A percentile compares a stretch with the other conserved stretches of the same genome.
These are phyloP conservation scores for Aspergillus puulaauensis DNA, from an alignment of 2,329 filamentous ascomycete genomes.

Conservation along the genomic window DNA sequence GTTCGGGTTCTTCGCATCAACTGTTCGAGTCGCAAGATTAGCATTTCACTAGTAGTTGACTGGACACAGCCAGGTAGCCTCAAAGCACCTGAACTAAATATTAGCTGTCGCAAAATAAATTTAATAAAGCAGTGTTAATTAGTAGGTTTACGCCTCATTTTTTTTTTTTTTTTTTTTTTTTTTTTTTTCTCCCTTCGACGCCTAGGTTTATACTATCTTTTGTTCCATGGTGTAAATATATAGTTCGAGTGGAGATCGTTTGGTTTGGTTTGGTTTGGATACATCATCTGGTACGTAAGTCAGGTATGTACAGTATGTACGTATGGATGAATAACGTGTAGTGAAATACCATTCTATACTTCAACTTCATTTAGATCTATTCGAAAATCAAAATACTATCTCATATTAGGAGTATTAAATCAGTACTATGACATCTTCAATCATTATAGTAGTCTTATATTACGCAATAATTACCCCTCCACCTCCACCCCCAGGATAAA, in stretches of 20 bases:
- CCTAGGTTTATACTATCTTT: background rate
- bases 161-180: no score
- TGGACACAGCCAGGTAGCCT: background rate
- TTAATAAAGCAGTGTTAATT: background rate
- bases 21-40: background rate
- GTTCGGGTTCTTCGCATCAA: background rate
- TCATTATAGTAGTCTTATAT: no score
- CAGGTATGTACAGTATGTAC: conserved; percentile 9
- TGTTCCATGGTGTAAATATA: background rate
- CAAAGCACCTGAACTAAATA: background rate
- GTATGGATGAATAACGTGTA: conserved; percentile 1
- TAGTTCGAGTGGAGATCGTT: background rate
- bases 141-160: no score
- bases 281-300: background rate
- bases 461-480: background rate
- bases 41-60: background rate
- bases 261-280: background rate
- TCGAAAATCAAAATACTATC: background rate
- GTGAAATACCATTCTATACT: conserved; percentile 8
- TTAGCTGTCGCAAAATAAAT: background rate
- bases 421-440: no score
- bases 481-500: background rate
- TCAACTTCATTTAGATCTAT: background rate
- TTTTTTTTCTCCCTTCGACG: background rate
- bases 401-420: background rate